Evolutionary conservation across 768 basidiomycete genomes (phyloP), one percentile per base, ranked within the genome.

Genomic region (Panaeolus cyanescens): DNA sequence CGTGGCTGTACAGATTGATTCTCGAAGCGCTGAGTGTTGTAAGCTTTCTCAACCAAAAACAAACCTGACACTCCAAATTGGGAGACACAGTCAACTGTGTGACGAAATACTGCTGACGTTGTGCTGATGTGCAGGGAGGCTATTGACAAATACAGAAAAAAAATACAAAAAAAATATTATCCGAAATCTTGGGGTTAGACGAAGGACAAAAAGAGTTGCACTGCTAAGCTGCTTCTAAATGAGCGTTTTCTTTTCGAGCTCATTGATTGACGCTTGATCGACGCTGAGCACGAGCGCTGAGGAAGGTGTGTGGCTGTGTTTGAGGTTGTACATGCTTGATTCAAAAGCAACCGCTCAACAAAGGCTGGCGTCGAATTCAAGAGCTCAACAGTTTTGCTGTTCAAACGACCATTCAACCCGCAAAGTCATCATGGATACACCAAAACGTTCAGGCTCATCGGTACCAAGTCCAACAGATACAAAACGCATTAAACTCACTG

Each of bases 371-470:
- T 50, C 45, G 45, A 25, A 25, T 50, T 22, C 25, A 42, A 19
- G 25, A 28, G 45, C 45, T 39, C 32, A 61, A 42, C 55, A 39
- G 54, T 53, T 55, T 13, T 28, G 22, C 22, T 50, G n/a, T 50
- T 22, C 25, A 50, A 25, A 50, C 45, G 25, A 50, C 45, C 45
- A 50, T 50, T 50, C 45, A 50, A 50, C 45, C 45, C 22, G 30
- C 19, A 50, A 20, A 55, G 40, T 32, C 54, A n/a, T n/a, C n/a
- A 87, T 87, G 86, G 85, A 86, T 74, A 86, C 86, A 60, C 86
- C 86, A 68, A 87, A 87, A 77, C 86, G 86, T 76, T 79, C 83
- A 64, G 83, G 83, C 64, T 87, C 86, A 60, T 82, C 84, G 53
- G 81, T 79, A 17, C 78, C 82, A 12, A 78, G 77, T 67, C 73